These are phyloP conservation scores for Eucalyptus urophylla DNA, from an alignment of 345 rosid species.

Conservation along the genomic window DNA sequence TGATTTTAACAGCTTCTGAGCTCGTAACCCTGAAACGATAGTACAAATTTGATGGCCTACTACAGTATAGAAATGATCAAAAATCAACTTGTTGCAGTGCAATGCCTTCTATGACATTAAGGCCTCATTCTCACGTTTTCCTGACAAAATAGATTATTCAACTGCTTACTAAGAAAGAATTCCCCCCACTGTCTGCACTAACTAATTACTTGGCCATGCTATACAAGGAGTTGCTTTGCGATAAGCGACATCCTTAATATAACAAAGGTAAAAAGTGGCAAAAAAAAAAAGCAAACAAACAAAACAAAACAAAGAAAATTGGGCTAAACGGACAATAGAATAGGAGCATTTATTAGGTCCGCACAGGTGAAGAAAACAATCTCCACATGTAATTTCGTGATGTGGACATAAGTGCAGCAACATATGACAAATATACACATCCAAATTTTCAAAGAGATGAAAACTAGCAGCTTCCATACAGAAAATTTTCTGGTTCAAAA, in stretches of 20 bases:
- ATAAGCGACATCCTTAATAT: neutral
- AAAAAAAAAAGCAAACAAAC: too few relatives aligned
- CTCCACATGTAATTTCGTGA: neutral
- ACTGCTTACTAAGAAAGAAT: neutral
- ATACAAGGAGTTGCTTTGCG: neutral
- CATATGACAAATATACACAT: neutral
- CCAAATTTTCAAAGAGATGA: neutral
- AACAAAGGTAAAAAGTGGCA: neutral
- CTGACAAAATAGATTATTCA: neutral
- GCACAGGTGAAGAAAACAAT: neutral
- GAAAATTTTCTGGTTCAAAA: neutral
- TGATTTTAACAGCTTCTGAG: neutral
- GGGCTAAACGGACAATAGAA: neutral
- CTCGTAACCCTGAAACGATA: neutral
- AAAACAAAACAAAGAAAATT: neutral
- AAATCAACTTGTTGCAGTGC: neutral
- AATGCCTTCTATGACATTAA: neutral
- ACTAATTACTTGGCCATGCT: neutral
- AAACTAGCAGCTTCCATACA: neutral
- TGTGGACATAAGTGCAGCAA: neutral
- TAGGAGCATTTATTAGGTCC: neutral
- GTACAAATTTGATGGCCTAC: neutral
- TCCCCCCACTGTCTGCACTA: neutral
- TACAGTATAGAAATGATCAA: neutral
- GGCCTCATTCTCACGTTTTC: neutral